Evolutionary conservation across 192 early-diverging fungal genomes (phyloP).

Genomic region (Ambispora gerdemannii): DNA sequence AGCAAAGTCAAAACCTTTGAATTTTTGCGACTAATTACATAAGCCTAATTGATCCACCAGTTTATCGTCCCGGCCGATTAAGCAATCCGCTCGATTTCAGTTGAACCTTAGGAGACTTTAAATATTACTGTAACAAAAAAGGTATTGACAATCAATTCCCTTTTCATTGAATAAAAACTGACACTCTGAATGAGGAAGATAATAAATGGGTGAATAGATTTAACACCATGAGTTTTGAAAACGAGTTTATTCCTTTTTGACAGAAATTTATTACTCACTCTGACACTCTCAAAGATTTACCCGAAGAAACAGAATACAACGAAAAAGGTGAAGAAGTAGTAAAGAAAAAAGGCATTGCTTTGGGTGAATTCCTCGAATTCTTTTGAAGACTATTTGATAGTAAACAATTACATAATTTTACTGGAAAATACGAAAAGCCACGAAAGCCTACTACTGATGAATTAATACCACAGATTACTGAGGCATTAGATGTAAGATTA

Average conservation of each 20-base stretch:
- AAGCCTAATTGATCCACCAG: neutral
- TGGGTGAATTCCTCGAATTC: conserved; percentile 22
- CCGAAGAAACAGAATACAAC: neutral
- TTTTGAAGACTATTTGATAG: neutral
- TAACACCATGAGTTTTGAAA: conserved; percentile 3
- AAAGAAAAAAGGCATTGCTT: neutral
- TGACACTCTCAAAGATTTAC: neutral
- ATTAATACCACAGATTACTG: neutral
- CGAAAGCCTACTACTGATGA: neutral
- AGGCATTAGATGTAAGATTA: neutral
- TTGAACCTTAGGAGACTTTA: conserved; percentile 14
- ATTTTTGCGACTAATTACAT: conserved; percentile 13
- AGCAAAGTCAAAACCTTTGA: conserved; percentile 1
- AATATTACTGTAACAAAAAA: neutral
- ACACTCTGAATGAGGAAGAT: neutral
- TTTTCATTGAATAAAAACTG: neutral
- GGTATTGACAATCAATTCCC: conserved; percentile 15
- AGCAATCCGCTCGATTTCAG: conserved; percentile 14
- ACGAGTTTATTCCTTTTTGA: conserved; percentile 18
- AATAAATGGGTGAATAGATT: conserved; percentile 5
- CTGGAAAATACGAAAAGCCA: neutral
- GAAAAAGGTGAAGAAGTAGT: neutral
- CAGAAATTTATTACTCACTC: neutral
- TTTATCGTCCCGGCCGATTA: conserved; percentile 14
- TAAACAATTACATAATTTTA: neutral